phyloP scores from a whole-genome alignment of 441 rosid genomes.

The Kokia cookei region DNA sequence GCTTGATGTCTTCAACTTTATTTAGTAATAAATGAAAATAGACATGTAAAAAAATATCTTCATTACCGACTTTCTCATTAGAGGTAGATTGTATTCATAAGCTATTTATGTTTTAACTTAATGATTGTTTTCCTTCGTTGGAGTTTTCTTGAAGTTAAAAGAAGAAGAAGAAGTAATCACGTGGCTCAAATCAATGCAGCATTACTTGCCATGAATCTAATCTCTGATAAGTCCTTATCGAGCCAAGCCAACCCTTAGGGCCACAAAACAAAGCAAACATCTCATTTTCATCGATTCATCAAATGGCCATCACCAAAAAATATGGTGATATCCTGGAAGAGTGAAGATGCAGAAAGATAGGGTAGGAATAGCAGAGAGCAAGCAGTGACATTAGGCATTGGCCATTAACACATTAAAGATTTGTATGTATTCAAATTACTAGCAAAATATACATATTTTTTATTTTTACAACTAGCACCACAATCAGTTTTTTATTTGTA shows the following conservation, averaged over 20 bases:
- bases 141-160: no score
- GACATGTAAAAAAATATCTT: no score
- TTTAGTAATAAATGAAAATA: no score
- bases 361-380: background rate
- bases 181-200: background rate
- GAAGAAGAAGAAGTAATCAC: no score
- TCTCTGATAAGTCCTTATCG: background rate
- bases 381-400: background rate
- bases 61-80: no score
- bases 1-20: no score
- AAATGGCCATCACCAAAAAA: background rate
- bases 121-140: no score
- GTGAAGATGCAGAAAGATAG: background rate
- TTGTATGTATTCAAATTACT: background rate
- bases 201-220: background rate
- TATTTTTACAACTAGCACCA: conserved; percentile 2
- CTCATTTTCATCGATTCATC: background rate
- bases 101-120: no score
- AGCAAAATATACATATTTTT: conserved; percentile 4
- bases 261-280: background rate
- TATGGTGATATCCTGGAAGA: background rate
- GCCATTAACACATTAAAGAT: background rate
- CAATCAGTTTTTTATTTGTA: conserved; percentile 15
- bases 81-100: no score
- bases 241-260: background rate